phyloP scores from a whole-genome alignment of 495 filamentous ascomycete species.

The Penicillium flavigenum region DNA sequence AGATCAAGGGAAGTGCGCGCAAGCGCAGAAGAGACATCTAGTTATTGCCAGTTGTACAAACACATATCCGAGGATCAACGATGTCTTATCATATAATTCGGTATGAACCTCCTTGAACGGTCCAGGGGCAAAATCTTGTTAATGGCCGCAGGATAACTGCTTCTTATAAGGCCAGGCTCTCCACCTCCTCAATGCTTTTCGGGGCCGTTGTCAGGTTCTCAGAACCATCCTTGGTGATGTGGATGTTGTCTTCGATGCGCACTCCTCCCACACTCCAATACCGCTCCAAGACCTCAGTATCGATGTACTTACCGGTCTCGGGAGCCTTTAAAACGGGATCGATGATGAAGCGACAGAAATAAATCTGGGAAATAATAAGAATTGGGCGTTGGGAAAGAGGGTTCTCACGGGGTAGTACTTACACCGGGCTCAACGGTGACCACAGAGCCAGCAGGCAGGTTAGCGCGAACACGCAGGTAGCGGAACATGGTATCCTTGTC shows the following conservation, averaged over 20 bases:
- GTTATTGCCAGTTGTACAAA: slow-evolving; percentile 4
- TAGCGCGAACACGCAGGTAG: slow-evolving; percentile 80
- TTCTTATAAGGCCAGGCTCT: slow-evolving; percentile 40
- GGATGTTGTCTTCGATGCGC: slow-evolving; percentile 71
- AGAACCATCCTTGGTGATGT: slow-evolving; percentile 72
- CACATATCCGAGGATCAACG: background rate
- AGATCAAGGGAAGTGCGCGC: slow-evolving; percentile 32
- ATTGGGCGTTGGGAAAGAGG: background rate
- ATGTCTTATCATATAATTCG: background rate
- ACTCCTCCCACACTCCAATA: slow-evolving; percentile 94
- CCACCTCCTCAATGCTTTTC: slow-evolving; percentile 72
- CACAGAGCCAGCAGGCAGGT: slow-evolving; percentile 70
- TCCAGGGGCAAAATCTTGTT: background rate
- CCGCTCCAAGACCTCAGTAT: slow-evolving; percentile 66
- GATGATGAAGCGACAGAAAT: slow-evolving; percentile 93
- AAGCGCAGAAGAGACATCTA: slow-evolving; percentile 38
- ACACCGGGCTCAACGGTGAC: slow-evolving; percentile 90
- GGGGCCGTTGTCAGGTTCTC: slow-evolving; percentile 77
- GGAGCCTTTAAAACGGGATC: slow-evolving; percentile 72
- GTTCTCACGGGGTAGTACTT: slow-evolving; percentile 32
- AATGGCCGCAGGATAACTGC: background rate
- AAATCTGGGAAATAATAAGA: slow-evolving; percentile 55
- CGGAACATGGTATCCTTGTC: slow-evolving; percentile 83
- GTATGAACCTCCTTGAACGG: background rate
- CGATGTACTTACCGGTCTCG: slow-evolving; percentile 69